These are phyloP conservation scores for Aspergillus fructus DNA, from an alignment of 2,329 filamentous ascomycete genomes.

Conservation along the genomic window DNA sequence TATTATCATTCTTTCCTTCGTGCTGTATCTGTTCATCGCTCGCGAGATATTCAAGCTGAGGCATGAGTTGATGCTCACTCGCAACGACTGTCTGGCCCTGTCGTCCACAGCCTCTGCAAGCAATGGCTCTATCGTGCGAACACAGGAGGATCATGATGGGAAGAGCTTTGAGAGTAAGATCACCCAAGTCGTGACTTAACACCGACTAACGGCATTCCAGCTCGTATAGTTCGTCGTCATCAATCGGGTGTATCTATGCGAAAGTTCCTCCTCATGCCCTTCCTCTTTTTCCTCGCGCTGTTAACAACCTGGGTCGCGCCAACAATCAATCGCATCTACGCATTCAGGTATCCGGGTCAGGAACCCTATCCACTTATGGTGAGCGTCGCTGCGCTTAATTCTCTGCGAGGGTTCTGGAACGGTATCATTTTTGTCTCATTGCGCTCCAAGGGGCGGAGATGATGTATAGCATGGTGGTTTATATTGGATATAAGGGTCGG, in stretches of 20 bases:
- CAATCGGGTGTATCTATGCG: slow-evolving; percentile 30
- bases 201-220: neutral
- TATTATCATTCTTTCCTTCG: slow-evolving; percentile 23
- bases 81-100: slow-evolving; percentile 29
- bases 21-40: slow-evolving; percentile 29
- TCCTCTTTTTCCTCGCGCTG: slow-evolving; percentile 38
- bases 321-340: slow-evolving; percentile 36
- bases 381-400: slow-evolving; percentile 35
- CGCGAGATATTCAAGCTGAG: slow-evolving; percentile 34
- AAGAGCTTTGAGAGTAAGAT: neutral
- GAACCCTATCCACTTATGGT: slow-evolving; percentile 32
- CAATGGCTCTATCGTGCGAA: slow-evolving; percentile 7
- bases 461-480: neutral
- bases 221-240: neutral
- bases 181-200: neutral
- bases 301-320: slow-evolving; percentile 38
- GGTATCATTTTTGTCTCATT: slow-evolving; percentile 39
- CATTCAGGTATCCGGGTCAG: slow-evolving; percentile 29
- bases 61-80: slow-evolving; percentile 30
- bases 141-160: neutral
- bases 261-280: slow-evolving; percentile 42
- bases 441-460: slow-evolving; percentile 35
- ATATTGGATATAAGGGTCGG: neutral
- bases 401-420: slow-evolving; percentile 41
- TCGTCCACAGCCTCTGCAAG: slow-evolving; percentile 17